Conservation (phyloP, 371 early-diverging fungal species). For the Cokeromyces recurvatus region DNA sequence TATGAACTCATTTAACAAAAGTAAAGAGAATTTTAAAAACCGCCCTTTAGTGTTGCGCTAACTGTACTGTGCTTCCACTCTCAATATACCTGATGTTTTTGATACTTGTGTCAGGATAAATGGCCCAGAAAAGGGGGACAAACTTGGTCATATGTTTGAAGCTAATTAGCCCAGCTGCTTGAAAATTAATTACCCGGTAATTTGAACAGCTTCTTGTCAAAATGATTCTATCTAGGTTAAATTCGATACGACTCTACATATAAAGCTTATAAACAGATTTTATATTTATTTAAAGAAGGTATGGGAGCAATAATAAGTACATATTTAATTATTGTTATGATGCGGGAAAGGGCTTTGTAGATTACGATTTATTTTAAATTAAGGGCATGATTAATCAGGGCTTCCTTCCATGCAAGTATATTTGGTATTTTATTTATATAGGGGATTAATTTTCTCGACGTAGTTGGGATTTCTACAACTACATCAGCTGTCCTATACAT, state of each 20-base stretch:
- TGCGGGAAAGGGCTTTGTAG: constrained; percentile 2
- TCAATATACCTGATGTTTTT: not conserved
- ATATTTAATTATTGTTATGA: constrained; percentile 11
- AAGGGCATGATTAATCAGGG: no score
- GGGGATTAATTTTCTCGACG: no score
- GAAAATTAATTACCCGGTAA: no score
- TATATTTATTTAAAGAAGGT: constrained; percentile 8
- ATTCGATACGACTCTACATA: constrained; percentile 8
- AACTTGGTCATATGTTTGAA: no score
- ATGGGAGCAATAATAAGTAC: constrained; percentile 9
- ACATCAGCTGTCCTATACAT: no score
- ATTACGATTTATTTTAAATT: no score
- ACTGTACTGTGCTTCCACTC: no score
- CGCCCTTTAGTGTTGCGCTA: no score
- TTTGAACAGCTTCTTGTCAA: constrained; percentile 12
- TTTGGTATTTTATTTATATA: no score
- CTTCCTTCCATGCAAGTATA: no score
- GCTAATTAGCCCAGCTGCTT: no score
- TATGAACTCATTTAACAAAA: constrained; percentile 5
- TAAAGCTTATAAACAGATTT: constrained; percentile 11
- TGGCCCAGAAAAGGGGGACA: not conserved
- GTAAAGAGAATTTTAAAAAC: constrained; percentile 4
- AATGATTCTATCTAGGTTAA: constrained; percentile 8
- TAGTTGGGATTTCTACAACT: no score
- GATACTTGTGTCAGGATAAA: not conserved